Percentiles rank a stretch among this genome's conserved stretches.
These are phyloP conservation scores for Arthrobotrys sinensis DNA, from an alignment of 2,329 filamentous ascomycete genomes.

Conservation along the genomic window DNA sequence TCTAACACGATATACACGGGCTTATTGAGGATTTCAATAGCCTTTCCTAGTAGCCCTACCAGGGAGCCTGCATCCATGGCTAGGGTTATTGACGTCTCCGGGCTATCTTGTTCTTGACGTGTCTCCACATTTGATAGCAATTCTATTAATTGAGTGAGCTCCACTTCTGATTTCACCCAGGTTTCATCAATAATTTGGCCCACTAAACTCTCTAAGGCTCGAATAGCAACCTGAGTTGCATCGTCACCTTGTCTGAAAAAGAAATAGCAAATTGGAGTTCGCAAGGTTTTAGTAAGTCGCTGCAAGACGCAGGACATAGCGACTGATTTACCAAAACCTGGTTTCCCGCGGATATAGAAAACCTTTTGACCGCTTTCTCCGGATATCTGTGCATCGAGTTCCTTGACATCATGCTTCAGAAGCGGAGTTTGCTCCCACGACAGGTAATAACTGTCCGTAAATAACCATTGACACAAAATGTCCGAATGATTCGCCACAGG, in stretches of 20 bases:
- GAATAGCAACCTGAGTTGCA: slow-evolving; percentile 2
- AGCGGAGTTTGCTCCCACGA: not conserved
- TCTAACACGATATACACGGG: slow-evolving; percentile 11
- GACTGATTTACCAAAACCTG: slow-evolving; percentile 38
- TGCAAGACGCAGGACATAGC: slow-evolving; percentile 17
- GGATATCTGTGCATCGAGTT: not conserved
- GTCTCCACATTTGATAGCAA: not conserved
- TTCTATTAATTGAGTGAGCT: slow-evolving; percentile 8
- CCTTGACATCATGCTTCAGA: not conserved
- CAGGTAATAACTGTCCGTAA: not conserved
- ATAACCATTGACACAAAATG: slow-evolving; percentile 30
- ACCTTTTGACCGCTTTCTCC: not conserved
- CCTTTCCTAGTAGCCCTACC: not conserved
- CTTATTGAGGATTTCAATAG: slow-evolving; percentile 5
- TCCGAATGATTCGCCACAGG: slow-evolving; percentile 11
- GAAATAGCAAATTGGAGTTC: slow-evolving; percentile 18
- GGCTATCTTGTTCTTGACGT: not conserved
- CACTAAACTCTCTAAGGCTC: slow-evolving; percentile 23
- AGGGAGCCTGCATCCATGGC: not conserved
- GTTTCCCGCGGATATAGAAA: slow-evolving; percentile 13
- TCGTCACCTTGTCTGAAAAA: slow-evolving; percentile 35
- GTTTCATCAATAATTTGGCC: slow-evolving; percentile 21
- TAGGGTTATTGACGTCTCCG: not conserved
- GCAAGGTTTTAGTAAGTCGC: not conserved
- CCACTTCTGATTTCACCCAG: slow-evolving; percentile 9